phyloP scores from a whole-genome alignment of 106 monocot species.

The Phalaenopsis equestris region DNA sequence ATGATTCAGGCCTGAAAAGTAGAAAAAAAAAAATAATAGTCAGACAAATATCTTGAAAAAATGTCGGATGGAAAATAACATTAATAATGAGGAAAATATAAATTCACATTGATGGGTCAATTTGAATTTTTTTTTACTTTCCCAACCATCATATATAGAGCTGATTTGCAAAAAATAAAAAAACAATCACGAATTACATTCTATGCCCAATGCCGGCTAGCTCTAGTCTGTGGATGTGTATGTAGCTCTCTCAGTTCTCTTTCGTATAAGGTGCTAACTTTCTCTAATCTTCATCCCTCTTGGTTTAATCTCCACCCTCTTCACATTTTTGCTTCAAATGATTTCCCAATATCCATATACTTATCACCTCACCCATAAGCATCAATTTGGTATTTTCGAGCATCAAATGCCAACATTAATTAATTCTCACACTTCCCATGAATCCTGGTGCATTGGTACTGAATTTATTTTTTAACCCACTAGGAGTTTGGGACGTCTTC shows the following conservation, averaged over 20 bases:
- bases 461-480: not conserved
- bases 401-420: not conserved
- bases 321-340: not conserved
- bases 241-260: not conserved
- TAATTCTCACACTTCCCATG: too few relatives aligned
- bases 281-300: not conserved
- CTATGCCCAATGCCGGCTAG: not conserved
- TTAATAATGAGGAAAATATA: not conserved
- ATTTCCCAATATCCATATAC: not conserved
- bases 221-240: not conserved
- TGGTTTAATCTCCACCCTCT: not conserved
- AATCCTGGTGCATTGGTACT: too few relatives aligned
- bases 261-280: not conserved
- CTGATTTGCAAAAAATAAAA: not conserved
- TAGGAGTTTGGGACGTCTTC: not conserved
- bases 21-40: not conserved
- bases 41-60: not conserved
- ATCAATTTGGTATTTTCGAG: not conserved
- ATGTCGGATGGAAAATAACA: not conserved
- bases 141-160: not conserved
- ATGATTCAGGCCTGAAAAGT: conserved; percentile 78
- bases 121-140: not conserved
- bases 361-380: not conserved
- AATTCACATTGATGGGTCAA: not conserved
- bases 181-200: not conserved